phyloP scores from a whole-genome alignment of 305 asterid species.

The Ilex paraguariensis region DNA sequence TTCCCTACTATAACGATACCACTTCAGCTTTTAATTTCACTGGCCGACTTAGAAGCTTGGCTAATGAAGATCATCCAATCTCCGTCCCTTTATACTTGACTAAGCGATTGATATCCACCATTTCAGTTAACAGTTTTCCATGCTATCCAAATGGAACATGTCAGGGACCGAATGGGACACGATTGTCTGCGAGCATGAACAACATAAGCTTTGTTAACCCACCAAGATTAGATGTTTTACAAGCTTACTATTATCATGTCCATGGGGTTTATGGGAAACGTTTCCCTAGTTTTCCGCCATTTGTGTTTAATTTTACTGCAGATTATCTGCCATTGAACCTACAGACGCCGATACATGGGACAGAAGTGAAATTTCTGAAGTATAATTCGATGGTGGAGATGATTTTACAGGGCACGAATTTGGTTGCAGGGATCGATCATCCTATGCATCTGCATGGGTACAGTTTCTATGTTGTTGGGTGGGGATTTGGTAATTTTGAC shows the following conservation, averaged over 20 bases:
- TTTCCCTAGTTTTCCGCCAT: constrained; percentile 25
- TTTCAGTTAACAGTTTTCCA: constrained; percentile 37
- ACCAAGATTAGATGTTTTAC: constrained; percentile 14
- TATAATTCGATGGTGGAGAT: constrained; percentile 47
- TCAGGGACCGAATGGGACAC: constrained; percentile 9
- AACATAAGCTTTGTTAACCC: constrained; percentile 43
- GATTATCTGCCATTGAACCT: constrained; percentile 1
- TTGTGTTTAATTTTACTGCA: constrained; percentile 36
- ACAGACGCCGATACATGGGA: constrained; percentile 16
- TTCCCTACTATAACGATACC: constrained; percentile 23
- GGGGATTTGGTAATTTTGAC: constrained; percentile 53
- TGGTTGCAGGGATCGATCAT: constrained; percentile 42
- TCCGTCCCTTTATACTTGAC: constrained; percentile 35
- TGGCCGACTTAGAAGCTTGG: constrained; percentile 32
- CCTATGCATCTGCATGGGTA: constrained; percentile 78
- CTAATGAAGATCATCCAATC: constrained; percentile 25
- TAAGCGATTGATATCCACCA: constrained; percentile 26
- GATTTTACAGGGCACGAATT: constrained; percentile 52
- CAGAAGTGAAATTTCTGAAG: constrained; percentile 37
- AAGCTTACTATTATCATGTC: constrained; percentile 22
- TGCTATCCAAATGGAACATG: constrained; percentile 28
- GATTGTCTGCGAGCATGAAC: constrained; percentile 37
- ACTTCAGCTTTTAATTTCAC: constrained; percentile 28
- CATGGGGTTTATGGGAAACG: constrained; percentile 13
- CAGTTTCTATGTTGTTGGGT: constrained; percentile 63